Conservation (phyloP, 306 rosid species). For the Psophocarpus tetragonolobus region DNA sequence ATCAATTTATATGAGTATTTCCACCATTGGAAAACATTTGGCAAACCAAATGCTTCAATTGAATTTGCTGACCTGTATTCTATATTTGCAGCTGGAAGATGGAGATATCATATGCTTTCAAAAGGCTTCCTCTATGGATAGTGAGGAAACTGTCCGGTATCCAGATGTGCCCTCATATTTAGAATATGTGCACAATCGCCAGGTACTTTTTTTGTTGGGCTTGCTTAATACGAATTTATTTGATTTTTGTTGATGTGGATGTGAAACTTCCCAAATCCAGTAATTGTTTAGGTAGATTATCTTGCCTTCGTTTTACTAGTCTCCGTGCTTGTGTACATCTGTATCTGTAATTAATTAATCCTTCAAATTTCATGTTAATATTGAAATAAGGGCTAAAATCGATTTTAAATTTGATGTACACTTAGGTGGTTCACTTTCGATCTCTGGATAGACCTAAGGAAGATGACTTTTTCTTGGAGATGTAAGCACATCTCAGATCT, state of each 20-base stretch:
- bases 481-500: conserved; percentile 52
- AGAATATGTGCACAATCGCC: conserved; percentile 90
- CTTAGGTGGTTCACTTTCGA: conserved; percentile 83
- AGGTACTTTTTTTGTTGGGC: conserved; percentile 48
- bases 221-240: conserved; percentile 16
- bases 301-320: neutral
- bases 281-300: neutral
- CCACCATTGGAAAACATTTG: neutral
- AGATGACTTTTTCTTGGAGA: conserved; percentile 73
- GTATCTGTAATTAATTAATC: neutral
- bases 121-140: conserved; percentile 61
- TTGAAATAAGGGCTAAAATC: conserved; percentile 24
- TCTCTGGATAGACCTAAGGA: conserved; percentile 82
- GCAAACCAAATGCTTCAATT: neutral
- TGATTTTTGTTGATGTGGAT: neutral
- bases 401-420: conserved; percentile 24
- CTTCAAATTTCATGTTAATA: conserved; percentile 1
- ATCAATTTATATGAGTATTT: neutral
- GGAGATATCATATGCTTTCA: conserved; percentile 93
- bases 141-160: conserved; percentile 59
- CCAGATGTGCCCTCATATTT: conserved; percentile 91
- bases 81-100: conserved; percentile 74
- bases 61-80: neutral
- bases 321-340: neutral
- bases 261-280: neutral